A percentile compares a stretch with the other conserved stretches of the same genome.
Conservation (phyloP, 2,329 filamentous ascomycete genomes). For the Epicoccum nigrum region DNA sequence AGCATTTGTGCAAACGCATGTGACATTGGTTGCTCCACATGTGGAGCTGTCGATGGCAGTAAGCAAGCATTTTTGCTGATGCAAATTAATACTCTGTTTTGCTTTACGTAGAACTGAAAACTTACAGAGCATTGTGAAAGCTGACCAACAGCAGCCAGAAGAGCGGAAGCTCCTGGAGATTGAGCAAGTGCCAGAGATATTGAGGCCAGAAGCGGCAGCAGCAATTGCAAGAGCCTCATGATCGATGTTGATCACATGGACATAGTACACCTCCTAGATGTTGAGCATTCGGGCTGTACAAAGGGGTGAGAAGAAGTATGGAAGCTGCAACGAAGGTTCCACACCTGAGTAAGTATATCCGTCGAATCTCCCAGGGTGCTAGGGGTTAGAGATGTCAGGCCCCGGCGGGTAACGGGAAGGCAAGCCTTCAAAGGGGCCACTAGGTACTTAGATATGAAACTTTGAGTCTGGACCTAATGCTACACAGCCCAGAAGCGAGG, state of each 20-base stretch:
- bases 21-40: constrained; percentile 16
- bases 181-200: constrained; percentile 24
- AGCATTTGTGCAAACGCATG: constrained; percentile 26
- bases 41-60: constrained; percentile 18
- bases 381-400: constrained; percentile 7
- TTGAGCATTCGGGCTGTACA: constrained; percentile 2
- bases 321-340: not conserved
- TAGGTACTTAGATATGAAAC: constrained; percentile 10
- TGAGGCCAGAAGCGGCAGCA: constrained; percentile 25
- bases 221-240: constrained; percentile 25
- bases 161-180: constrained; percentile 14
- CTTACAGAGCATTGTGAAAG: constrained; percentile 31
- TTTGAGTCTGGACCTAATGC: constrained; percentile 8
- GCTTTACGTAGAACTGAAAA: not conserved
- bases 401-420: constrained; percentile 1
- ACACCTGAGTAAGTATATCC: constrained; percentile 14
- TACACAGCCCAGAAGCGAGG: constrained; percentile 5
- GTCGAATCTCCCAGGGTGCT: constrained; percentile 4
- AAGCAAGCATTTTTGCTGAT: constrained; percentile 23
- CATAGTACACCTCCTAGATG: not conserved
- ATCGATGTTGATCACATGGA: not conserved
- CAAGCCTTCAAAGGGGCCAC: constrained; percentile 2
- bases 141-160: constrained; percentile 6
- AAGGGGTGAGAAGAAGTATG: not conserved
- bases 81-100: not conserved